Conservation (phyloP, 2,329 filamentous ascomycete genomes). For the Beauveria sp. region DNA sequence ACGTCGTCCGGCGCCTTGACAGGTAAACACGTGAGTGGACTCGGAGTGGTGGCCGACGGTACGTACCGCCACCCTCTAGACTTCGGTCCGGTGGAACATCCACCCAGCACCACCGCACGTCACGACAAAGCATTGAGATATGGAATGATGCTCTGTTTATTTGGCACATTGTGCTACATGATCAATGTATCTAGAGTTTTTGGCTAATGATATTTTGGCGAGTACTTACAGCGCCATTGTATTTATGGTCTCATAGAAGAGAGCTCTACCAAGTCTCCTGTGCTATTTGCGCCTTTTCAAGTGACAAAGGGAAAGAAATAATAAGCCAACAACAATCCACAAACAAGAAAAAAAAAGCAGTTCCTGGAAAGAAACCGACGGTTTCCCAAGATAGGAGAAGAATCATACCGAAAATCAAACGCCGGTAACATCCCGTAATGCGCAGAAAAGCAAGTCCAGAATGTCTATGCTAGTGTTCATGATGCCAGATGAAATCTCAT, state of each 20-base stretch:
- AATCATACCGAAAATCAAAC: conserved; percentile 19
- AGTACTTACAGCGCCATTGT: neutral
- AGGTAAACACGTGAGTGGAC: conserved; percentile 10
- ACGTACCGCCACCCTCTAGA: neutral
- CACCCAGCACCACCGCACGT: neutral
- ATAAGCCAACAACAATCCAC: conserved; percentile 17
- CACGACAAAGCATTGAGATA: too few species aligned
- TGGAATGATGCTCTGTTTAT: too few species aligned
- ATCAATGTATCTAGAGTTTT: too few species aligned
- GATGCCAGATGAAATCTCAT: conserved; percentile 25
- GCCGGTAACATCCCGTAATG: conserved; percentile 23
- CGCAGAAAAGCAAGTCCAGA: conserved; percentile 22
- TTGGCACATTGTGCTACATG: too few species aligned
- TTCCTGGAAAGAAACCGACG: neutral
- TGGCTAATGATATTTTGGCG: neutral
- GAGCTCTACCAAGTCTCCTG: neutral
- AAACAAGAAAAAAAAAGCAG: neutral
- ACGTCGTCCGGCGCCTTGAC: conserved; percentile 3
- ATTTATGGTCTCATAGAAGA: conserved; percentile 1
- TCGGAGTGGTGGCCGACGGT: neutral
- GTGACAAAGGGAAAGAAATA: conserved; percentile 24
- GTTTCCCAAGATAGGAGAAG: neutral
- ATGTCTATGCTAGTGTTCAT: conserved; percentile 29
- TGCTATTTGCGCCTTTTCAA: conserved; percentile 1
- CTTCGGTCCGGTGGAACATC: neutral